Conservation (phyloP, 2,329 filamentous ascomycete genomes). For the Ascochyta fabae region DNA sequence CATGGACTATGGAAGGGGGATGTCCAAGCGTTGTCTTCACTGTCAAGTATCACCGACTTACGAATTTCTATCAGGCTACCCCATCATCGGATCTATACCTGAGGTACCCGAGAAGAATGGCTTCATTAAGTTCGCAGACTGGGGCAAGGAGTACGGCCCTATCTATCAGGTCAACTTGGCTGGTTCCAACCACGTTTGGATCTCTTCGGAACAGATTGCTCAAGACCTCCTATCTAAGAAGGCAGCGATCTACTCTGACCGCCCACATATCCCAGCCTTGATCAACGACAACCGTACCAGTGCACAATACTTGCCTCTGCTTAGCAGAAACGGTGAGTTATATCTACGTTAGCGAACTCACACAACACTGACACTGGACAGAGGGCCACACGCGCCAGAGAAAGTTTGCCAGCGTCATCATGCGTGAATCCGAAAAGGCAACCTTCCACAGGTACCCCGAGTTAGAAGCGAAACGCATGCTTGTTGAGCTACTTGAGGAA, state of each 20-base stretch:
- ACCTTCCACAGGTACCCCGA: constrained; percentile 54
- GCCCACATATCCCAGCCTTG: constrained; percentile 54
- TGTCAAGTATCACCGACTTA: constrained; percentile 14
- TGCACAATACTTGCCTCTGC: constrained; percentile 54
- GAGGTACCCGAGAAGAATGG: constrained; percentile 53
- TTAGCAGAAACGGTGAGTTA: constrained; percentile 51
- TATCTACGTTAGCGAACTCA: neutral
- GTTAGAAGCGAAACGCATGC: constrained; percentile 53
- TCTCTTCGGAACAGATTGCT: constrained; percentile 52
- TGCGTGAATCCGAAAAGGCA: constrained; percentile 52
- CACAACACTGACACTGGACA: constrained; percentile 29
- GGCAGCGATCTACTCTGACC: constrained; percentile 55
- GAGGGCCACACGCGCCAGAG: constrained; percentile 52
- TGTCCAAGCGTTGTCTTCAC: neutral
- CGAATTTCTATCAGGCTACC: constrained; percentile 44
- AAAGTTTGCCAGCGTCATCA: constrained; percentile 55
- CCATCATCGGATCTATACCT: constrained; percentile 52
- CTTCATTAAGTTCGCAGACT: constrained; percentile 56
- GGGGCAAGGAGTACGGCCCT: constrained; percentile 53
- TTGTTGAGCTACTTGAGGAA: constrained; percentile 53
- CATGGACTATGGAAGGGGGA: neutral
- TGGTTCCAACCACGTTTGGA: constrained; percentile 55
- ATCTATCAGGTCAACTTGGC: constrained; percentile 56
- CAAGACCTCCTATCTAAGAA: constrained; percentile 54
- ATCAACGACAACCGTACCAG: constrained; percentile 54